Conservation (phyloP, 768 basidiomycete species). For the Kwoniella heveanensis region DNA sequence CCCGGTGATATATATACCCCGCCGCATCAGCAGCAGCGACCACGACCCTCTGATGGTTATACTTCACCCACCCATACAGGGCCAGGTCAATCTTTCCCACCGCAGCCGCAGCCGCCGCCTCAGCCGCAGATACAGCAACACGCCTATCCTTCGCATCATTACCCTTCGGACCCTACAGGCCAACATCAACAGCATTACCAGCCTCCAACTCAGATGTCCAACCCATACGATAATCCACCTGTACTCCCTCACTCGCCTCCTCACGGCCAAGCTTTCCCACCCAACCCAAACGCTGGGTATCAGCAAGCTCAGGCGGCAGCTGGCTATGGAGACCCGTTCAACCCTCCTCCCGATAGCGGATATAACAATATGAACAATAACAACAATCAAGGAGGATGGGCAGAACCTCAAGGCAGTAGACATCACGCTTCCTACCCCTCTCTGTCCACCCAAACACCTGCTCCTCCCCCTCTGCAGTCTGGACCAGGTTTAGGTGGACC, state of each 20-base stretch:
- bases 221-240: constrained; percentile 22
- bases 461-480: constrained; percentile 3
- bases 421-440: constrained; percentile 21
- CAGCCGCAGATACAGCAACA: constrained; percentile 8
- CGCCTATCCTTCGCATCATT: constrained; percentile 17
- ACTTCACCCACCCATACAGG: constrained; percentile 8
- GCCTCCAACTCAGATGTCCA: constrained; percentile 8
- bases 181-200: constrained; percentile 10
- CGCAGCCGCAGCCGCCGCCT: background rate
- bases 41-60: constrained; percentile 8
- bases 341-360: background rate
- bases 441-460: constrained; percentile 7
- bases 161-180: constrained; percentile 16
- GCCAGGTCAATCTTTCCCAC: constrained; percentile 11
- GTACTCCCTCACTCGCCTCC: constrained; percentile 7
- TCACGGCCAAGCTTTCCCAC: constrained; percentile 20
- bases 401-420: constrained; percentile 22
- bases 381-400: constrained; percentile 13
- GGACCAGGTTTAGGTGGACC: constrained; percentile 9
- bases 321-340: constrained; percentile 26
- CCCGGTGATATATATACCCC: constrained; percentile 45
- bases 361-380: constrained; percentile 1
- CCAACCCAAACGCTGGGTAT: constrained; percentile 2
- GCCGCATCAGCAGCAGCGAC: constrained; percentile 24
- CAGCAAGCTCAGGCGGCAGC: constrained; percentile 1